phyloP scores from a whole-genome alignment of 1,139 yeast species.

The Candida pseudoviswanathii region DNA sequence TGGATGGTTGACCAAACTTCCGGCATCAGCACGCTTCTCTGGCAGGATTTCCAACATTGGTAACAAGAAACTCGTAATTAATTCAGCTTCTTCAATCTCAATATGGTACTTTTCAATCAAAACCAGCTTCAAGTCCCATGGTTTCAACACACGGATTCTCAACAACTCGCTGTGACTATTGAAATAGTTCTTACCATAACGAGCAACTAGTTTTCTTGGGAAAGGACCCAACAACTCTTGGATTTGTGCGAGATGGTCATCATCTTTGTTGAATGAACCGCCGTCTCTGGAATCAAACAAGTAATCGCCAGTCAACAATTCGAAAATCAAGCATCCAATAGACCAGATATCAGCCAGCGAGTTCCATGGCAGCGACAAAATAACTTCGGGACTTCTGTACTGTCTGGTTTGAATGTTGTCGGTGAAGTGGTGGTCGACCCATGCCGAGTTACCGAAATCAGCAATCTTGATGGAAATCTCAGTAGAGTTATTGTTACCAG shows the following conservation, averaged over 20 bases:
- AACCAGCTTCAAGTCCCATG: conserved; percentile 69
- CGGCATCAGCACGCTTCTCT: conserved; percentile 73
- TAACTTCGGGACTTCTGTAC: conserved; percentile 80
- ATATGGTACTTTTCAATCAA: conserved; percentile 58
- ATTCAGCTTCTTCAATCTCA: conserved; percentile 30
- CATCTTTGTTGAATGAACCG: conserved; percentile 64
- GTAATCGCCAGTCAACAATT: conserved; percentile 81
- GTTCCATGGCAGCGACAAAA: conserved; percentile 73
- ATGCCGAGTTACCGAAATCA: conserved; percentile 86
- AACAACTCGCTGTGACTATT: conserved; percentile 24
- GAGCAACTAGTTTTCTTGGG: conserved; percentile 51
- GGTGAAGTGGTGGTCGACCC: conserved; percentile 71
- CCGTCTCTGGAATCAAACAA: conserved; percentile 81
- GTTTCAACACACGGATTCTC: conserved; percentile 65
- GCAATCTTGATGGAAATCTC: conserved; percentile 57
- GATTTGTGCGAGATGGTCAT: conserved; percentile 84
- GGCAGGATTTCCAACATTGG: conserved; percentile 82
- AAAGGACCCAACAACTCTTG: conserved; percentile 64
- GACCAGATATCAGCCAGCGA: conserved; percentile 86
- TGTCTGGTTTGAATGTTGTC: conserved; percentile 87
- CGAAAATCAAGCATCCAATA: conserved; percentile 78
- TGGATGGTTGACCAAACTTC: conserved; percentile 75
- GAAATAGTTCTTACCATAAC: conserved; percentile 47
- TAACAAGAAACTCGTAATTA: conserved; percentile 56
- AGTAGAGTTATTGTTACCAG: neutral